A percentile compares a stretch with the other conserved stretches of the same genome.
Conservation (phyloP, 2,329 filamentous ascomycete species). For the Sporothrix dimorphospora region DNA sequence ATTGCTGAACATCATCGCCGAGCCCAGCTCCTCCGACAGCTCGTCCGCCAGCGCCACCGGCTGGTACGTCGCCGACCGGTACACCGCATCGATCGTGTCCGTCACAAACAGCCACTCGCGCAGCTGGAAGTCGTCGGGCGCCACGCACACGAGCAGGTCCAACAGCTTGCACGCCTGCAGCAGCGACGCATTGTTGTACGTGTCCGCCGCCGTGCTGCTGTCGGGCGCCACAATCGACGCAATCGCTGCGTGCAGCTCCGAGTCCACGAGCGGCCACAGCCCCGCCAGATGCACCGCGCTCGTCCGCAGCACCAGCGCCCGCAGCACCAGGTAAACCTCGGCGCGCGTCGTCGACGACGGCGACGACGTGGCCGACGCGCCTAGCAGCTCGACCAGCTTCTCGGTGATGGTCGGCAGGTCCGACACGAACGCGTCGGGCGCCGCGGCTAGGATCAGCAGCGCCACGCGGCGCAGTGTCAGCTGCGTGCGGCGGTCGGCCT, state of each 20-base stretch:
- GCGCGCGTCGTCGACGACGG: constrained; percentile 87
- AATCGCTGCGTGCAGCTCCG: constrained; percentile 79
- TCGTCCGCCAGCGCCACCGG: constrained; percentile 75
- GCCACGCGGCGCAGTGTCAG: constrained; percentile 83
- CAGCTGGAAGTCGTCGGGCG: constrained; percentile 96
- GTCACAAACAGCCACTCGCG: constrained; percentile 97
- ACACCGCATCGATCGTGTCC: constrained; percentile 94
- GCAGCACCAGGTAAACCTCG: constrained; percentile 86
- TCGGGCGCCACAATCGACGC: constrained; percentile 72
- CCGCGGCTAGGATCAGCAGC: constrained; percentile 75
- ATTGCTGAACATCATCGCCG: constrained; percentile 37
- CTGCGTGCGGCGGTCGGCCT: constrained; percentile 91
- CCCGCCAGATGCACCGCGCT: constrained; percentile 78
- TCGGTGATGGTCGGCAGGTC: constrained; percentile 76
- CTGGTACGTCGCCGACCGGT: constrained; percentile 70
- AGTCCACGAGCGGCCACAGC: constrained; percentile 88
- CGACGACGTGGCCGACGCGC: constrained; percentile 82
- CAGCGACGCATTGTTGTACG: constrained; percentile 74
- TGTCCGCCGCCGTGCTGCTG: constrained; percentile 65
- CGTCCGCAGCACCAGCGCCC: constrained; percentile 78
- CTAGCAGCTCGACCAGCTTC: constrained; percentile 83
- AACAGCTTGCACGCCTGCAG: constrained; percentile 93
- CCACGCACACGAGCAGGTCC: constrained; percentile 81
- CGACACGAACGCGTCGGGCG: constrained; percentile 76
- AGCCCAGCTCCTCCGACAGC: constrained; percentile 62